A percentile compares a stretch with the other conserved stretches of the same genome.
Evolutionary conservation across 2,329 filamentous ascomycete species (phyloP).

Genomic region (Alternaria incomplexa): DNA sequence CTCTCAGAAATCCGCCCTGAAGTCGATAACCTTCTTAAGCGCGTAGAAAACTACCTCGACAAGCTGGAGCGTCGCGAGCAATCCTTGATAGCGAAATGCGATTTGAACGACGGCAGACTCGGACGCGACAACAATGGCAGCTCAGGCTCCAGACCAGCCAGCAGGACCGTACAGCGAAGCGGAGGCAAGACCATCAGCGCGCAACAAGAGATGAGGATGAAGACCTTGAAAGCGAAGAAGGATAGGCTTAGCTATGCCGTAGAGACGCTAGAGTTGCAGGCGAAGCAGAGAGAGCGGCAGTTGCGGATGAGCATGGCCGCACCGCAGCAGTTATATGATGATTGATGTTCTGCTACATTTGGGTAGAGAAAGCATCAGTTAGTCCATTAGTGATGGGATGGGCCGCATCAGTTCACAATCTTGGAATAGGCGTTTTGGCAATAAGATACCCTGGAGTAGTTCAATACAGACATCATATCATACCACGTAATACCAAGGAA

Average conservation of each 20-base stretch:
- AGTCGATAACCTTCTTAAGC: slow-evolving; percentile 76
- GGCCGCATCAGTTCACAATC: neutral
- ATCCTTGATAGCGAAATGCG: slow-evolving; percentile 79
- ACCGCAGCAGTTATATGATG: slow-evolving; percentile 47
- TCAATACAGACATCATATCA: neutral
- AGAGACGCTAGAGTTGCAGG: slow-evolving; percentile 83
- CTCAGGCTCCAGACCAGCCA: slow-evolving; percentile 32
- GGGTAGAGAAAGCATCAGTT: neutral
- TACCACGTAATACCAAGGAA: neutral
- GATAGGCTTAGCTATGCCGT: slow-evolving; percentile 87
- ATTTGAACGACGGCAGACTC: slow-evolving; percentile 79
- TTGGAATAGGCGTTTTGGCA: slow-evolving; percentile 30
- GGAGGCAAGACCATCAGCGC: slow-evolving; percentile 46
- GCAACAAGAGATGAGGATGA: slow-evolving; percentile 64
- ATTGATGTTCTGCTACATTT: slow-evolving; percentile 17
- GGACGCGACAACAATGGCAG: slow-evolving; percentile 43
- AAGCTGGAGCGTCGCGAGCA: slow-evolving; percentile 84
- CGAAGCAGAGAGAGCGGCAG: slow-evolving; percentile 76
- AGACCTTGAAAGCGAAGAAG: slow-evolving; percentile 77
- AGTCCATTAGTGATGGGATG: neutral
- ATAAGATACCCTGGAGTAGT: slow-evolving; percentile 36
- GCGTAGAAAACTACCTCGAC: slow-evolving; percentile 83
- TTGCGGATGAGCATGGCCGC: slow-evolving; percentile 75
- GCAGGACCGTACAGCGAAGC: slow-evolving; percentile 27
- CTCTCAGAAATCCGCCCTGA: slow-evolving; percentile 90